These are phyloP conservation scores for Talaromyces sp. DNA, from an alignment of 2,329 filamentous ascomycete species.

Conservation along the genomic window DNA sequence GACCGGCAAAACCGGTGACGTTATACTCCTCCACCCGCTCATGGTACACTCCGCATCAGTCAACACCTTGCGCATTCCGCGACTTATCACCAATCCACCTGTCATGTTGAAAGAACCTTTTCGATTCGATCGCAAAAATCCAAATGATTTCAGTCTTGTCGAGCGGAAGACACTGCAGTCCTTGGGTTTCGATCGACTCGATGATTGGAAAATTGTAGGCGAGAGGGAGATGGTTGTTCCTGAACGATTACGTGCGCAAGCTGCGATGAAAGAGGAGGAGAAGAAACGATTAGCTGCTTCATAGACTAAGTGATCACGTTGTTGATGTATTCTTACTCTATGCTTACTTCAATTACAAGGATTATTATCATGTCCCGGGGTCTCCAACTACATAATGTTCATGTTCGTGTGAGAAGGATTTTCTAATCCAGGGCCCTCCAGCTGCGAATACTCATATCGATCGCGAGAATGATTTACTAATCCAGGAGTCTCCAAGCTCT, in stretches of 20 bases:
- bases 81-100: slow-evolving; percentile 54
- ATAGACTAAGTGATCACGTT: background rate
- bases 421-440: too few relatives aligned
- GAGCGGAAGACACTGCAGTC: slow-evolving; percentile 49
- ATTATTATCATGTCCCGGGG: too few relatives aligned
- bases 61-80: slow-evolving; percentile 44
- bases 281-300: slow-evolving; percentile 31
- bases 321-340: background rate
- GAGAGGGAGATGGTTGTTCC: slow-evolving; percentile 45
- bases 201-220: slow-evolving; percentile 46
- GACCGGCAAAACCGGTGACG: slow-evolving; percentile 50
- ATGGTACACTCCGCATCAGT: slow-evolving; percentile 52
- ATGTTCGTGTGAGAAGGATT: too few relatives aligned
- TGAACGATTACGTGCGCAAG: slow-evolving; percentile 41
- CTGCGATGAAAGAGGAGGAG: slow-evolving; percentile 30
- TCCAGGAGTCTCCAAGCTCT: too few relatives aligned
- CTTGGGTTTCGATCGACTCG: slow-evolving; percentile 43
- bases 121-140: slow-evolving; percentile 44
- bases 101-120: slow-evolving; percentile 50
- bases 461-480: background rate
- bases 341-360: background rate
- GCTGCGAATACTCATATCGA: too few relatives aligned
- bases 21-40: slow-evolving; percentile 51
- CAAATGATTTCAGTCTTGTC: slow-evolving; percentile 45
- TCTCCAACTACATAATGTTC: too few relatives aligned